Evolutionary conservation across 1,284 basidiomycete species (phyloP), one percentile per base, ranked within the genome.

Genomic region (Heterobasidion parviporum): DNA sequence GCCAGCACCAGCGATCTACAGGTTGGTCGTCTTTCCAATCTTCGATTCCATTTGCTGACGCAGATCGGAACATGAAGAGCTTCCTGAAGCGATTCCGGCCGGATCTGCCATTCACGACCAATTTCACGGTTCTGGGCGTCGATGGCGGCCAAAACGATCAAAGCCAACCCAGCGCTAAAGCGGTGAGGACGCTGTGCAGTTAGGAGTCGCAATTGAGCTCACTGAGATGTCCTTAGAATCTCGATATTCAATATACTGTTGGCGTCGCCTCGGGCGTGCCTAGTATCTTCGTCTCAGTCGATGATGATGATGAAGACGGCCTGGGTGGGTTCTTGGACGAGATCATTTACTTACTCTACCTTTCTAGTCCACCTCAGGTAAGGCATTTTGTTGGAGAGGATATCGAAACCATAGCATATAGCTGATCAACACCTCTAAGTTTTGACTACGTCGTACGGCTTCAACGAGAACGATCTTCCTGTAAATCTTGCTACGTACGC

Each of bases 341-440:
- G 56, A 67, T n/a, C n/a, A n/a, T n/a, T n/a, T n/a, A n/a, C n/a
- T n/a, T n/a, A n/a, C n/a, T n/a, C n/a, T n/a, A n/a, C n/a, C n/a
- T 65, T 1, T 69, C 70, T 35, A 72, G 76, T 18, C 51, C 61
- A 5, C 80, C 82, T 2, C 74, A 76, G 50, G 77, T 78, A 1
- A 70, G 83, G 56, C 75, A 76, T 2, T 83, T 81, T n/a, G n/a
- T n/a, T n/a, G n/a, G n/a, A n/a, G n/a, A n/a, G n/a, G n/a, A n/a
- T n/a, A n/a, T n/a, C n/a, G n/a, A n/a, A n/a, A n/a, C n/a, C n/a
- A n/a, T n/a, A n/a, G n/a, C n/a, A n/a, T n/a, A n/a, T n/a, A n/a
- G n/a, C n/a, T n/a, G n/a, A 33, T 35, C 34, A 9, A 33, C 8
- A 10, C n/a, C 35, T 51, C 0, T 74, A 76, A 50, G 77, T 78